Conservation (phyloP, 129 eudicot species). For the Rutidosis leptorrhynchoides region DNA sequence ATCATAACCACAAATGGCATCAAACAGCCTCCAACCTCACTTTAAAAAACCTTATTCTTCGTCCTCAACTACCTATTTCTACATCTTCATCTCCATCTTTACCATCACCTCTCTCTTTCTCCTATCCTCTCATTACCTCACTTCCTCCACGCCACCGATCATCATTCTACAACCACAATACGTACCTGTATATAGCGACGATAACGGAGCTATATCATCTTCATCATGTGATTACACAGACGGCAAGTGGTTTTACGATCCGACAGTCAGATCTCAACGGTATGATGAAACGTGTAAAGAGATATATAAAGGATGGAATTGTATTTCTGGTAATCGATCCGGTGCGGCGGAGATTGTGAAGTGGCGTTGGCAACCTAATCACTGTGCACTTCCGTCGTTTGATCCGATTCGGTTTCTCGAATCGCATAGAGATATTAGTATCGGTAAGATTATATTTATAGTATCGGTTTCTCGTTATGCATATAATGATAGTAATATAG, state of each 20-base stretch:
- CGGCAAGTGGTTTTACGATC: conserved; percentile 94
- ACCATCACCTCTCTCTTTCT: conserved; percentile 46
- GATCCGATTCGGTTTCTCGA: conserved; percentile 62
- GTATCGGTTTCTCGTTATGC: background rate
- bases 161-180: background rate
- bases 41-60: conserved; percentile 34
- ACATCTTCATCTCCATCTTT: conserved; percentile 50
- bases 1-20: conserved; percentile 46
- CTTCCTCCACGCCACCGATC: conserved; percentile 15
- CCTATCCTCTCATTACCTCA: conserved; percentile 49
- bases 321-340: conserved; percentile 61
- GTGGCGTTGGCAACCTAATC: conserved; percentile 91
- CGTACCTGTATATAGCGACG: background rate
- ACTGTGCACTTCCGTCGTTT: conserved; percentile 67
- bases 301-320: conserved; percentile 93
- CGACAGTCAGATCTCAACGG: conserved; percentile 44
- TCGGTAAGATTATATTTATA: conserved; percentile 53
- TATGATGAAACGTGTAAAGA: conserved; percentile 87
- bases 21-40: conserved; percentile 31
- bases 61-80: conserved; percentile 37
- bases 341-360: conserved; percentile 63
- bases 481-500: background rate
- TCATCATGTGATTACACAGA: conserved; percentile 56
- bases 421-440: conserved; percentile 49
- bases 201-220: conserved; percentile 16